Conservation (phyloP, 192 early-diverging fungal species). For the Coemansia reversa region DNA sequence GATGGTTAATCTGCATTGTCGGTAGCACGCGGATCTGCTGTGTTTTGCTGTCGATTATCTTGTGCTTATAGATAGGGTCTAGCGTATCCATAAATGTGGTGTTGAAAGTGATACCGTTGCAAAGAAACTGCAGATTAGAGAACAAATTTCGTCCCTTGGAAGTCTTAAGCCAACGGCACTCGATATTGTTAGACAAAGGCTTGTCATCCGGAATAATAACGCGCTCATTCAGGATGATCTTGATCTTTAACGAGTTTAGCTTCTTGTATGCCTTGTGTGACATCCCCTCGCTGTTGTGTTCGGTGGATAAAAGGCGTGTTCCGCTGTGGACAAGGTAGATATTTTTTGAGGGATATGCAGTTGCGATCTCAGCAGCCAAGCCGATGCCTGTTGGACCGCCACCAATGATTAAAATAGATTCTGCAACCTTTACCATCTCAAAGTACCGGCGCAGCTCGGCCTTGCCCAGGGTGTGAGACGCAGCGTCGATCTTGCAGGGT, state of each 20-base stretch:
- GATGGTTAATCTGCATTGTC: slow-evolving; percentile 72
- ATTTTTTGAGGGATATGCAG: slow-evolving; percentile 44
- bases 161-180: slow-evolving; percentile 51
- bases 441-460: slow-evolving; percentile 39
- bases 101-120: slow-evolving; percentile 74
- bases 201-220: slow-evolving; percentile 66
- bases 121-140: slow-evolving; percentile 63
- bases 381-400: slow-evolving; percentile 79
- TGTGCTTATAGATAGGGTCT: slow-evolving; percentile 47
- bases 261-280: slow-evolving; percentile 59
- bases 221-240: slow-evolving; percentile 57
- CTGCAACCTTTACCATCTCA: slow-evolving; percentile 58
- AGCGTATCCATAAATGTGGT: slow-evolving; percentile 59
- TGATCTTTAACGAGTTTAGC: slow-evolving; percentile 54
- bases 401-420: slow-evolving; percentile 66
- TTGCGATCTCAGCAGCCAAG: slow-evolving; percentile 68
- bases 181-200: slow-evolving; percentile 31
- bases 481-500: slow-evolving; percentile 51
- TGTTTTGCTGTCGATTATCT: slow-evolving; percentile 55
- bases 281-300: slow-evolving; percentile 45
- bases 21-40: slow-evolving; percentile 66
- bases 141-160: slow-evolving; percentile 47
- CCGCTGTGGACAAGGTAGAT: slow-evolving; percentile 39
- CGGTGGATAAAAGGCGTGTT: slow-evolving; percentile 38
- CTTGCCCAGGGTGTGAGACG: slow-evolving; percentile 35